Evolutionary conservation across 768 basidiomycete species (phyloP), one percentile per base, ranked within the genome.

Genomic region (Trametes gibbosa): DNA sequence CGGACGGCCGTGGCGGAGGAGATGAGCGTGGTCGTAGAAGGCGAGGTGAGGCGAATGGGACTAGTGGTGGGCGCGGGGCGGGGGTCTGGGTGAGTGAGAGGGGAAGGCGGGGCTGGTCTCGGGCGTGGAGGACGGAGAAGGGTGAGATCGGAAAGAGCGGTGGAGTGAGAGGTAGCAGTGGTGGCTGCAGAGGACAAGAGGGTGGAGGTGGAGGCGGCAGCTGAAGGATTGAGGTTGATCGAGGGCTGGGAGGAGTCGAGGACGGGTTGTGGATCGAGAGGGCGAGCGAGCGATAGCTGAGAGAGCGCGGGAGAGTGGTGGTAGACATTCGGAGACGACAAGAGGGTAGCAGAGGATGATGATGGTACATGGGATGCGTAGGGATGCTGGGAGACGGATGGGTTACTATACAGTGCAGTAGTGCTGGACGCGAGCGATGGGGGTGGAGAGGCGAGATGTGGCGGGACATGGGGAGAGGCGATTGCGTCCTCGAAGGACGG

Each of bases 401-500:
- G 27, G 2, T 14, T 5, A 49, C 49, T 25, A 17, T 32, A 16
- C 14, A 13, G 27, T 10, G 29, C 29, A 5, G 40, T 12, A 37
- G 40, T 12, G 27, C 23, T 21, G 17, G 47, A 3, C 4, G 45
- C 21, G 13, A 24, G 41, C 24, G 52, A 14, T 23, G 45, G 46
- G 24, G 53, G 25, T 59, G 47, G 32, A 56, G 43, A 23, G 56
- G 39, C 65, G 66, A 62, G 51, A 61, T 39, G 56, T 58, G 49
- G 67, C n/a, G 27, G 60, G 7, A 61, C 43, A 41, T 29, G 49
- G 6, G 70, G 61, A 16, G 71, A 64, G 21, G 68, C 62, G 5
- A 74, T 65, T n/a, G 86, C 86, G 71, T 91, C 89, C 60, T 84
- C 83, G 64, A 90, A 89, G 13, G 87, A 83, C 25, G 90, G 89